Base-by-base conservation (phyloP, 176 grass and related monocot genomes). In the Coix lacrymajobi region DNA sequence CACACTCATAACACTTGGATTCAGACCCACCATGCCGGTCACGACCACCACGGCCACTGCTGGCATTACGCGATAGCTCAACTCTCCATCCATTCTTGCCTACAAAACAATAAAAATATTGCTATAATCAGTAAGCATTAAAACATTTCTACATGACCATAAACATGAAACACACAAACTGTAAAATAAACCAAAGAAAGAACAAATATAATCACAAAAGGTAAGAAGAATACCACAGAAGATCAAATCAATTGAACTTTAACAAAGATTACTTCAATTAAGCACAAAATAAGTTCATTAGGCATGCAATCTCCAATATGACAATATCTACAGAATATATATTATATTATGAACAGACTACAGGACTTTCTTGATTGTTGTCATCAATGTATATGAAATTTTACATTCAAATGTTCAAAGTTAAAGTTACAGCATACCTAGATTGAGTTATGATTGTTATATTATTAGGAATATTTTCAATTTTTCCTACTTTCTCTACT, bases 31-130 rank as follows among this genome's bases (percentile, higher is more conserved):
- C 85, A 74, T 80, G 4, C 13, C 82, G 82, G 72, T 92, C 94
- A 91, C 91, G 91, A 19, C 83, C 73, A 83, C 91, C 81, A 78
- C 87, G 89, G 22, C 87, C 37, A 12, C 89, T 71, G 28, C 85
- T 88, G 4, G 85, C 69, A 68, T 73, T 94, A 43, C 81, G 85
- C 13, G 94, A 97, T 60, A 97, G 41, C 75, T 97, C 94, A 79
- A 94, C 94, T 84, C 87, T 91, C 94, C 94, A 97, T 45, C 94
- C 94, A 84, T 88, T 91, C 76, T 92, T 97, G 41, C 94, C 94
- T 97, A 70, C 41, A 73, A 37, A 86, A 56, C 16, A 44, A 79
- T 5, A 71, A 7, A 11, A 20, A 26, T 10, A 32, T n/a, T 58
- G 12, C 19, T 43, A 76, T 34, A 25, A 39, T 16, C 58, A 76